phyloP scores from a whole-genome alignment of 1,284 basidiomycete species.

The Trichosporon sp. region DNA sequence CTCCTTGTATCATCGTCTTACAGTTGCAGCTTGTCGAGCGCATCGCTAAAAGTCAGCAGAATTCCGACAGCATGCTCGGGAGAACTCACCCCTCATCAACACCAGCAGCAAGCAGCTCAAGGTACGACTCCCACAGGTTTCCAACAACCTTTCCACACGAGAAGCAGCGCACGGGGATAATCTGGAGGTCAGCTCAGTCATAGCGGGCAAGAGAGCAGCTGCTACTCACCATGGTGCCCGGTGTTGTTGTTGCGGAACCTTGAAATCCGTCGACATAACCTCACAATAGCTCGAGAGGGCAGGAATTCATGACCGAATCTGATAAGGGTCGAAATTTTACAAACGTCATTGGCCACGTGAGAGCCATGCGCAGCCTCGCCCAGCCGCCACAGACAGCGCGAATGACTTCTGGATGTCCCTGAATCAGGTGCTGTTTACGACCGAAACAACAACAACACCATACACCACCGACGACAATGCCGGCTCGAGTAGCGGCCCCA shows the following conservation, averaged over 20 bases:
- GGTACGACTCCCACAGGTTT: conserved; percentile 84
- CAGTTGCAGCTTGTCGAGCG: conserved; percentile 82
- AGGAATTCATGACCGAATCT: conserved; percentile 4
- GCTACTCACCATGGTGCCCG: background rate
- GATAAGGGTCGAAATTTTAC: background rate
- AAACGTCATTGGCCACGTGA: background rate
- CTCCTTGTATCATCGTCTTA: conserved; percentile 20
- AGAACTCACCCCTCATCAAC: conserved; percentile 74
- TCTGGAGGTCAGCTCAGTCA: conserved; percentile 28
- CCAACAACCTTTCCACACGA: conserved; percentile 91
- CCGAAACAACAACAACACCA: conserved; percentile 5
- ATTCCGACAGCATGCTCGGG: background rate
- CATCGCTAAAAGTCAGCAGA: conserved; percentile 61
- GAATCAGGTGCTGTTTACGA: background rate
- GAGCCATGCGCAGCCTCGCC: background rate
- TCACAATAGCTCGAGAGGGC: background rate
- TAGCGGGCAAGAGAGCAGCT: background rate
- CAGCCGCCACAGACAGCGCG: background rate
- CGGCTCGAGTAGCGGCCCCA: conserved; percentile 3
- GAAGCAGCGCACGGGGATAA: conserved; percentile 57
- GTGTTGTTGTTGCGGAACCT: conserved; percentile 4
- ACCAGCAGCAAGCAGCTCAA: conserved; percentile 71
- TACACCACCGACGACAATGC: background rate
- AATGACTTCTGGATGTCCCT: background rate
- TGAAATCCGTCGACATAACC: background rate